Evolutionary conservation across 108 stramenopile species (phyloP).

Genomic region (Cyclotella baltica): DNA sequence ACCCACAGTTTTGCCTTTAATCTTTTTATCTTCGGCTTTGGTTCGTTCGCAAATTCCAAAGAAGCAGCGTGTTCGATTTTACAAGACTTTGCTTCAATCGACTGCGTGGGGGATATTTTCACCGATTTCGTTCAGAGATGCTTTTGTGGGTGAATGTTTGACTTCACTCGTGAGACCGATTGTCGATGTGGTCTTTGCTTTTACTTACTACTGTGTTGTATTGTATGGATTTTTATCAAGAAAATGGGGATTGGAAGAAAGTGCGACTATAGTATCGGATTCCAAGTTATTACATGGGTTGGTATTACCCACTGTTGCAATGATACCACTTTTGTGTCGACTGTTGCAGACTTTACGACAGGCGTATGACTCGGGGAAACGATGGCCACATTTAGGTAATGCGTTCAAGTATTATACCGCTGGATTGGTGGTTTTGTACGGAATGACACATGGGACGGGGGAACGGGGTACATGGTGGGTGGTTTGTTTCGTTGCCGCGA

Average conservation of each 20-base stretch:
- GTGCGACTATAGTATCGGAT: slow-evolving; percentile 63
- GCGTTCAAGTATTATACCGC: slow-evolving; percentile 84
- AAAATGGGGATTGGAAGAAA: slow-evolving; percentile 64
- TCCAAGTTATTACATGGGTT: slow-evolving; percentile 84
- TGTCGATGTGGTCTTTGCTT: slow-evolving; percentile 81
- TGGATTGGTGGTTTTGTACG: slow-evolving; percentile 81
- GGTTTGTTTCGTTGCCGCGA: slow-evolving; percentile 55
- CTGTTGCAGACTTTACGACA: slow-evolving; percentile 87
- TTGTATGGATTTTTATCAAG: slow-evolving; percentile 69
- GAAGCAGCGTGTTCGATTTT: slow-evolving; percentile 73
- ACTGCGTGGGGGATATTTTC: slow-evolving; percentile 72
- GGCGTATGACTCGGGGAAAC: slow-evolving; percentile 73
- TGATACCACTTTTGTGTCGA: slow-evolving; percentile 77
- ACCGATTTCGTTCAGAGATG: slow-evolving; percentile 77
- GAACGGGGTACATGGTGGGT: slow-evolving; percentile 69
- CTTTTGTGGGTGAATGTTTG: slow-evolving; percentile 80
- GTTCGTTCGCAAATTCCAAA: slow-evolving; percentile 78
- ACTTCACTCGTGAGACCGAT: slow-evolving; percentile 84
- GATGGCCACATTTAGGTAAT: slow-evolving; percentile 91
- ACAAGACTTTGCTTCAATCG: slow-evolving; percentile 71
- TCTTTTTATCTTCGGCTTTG: slow-evolving; percentile 78
- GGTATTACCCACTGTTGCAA: slow-evolving; percentile 74
- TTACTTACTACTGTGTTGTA: slow-evolving; percentile 76
- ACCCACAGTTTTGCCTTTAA: slow-evolving; percentile 80
- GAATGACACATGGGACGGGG: slow-evolving; percentile 86